phyloP scores from a whole-genome alignment of 768 basidiomycete species.

The Podaxis sp. region DNA sequence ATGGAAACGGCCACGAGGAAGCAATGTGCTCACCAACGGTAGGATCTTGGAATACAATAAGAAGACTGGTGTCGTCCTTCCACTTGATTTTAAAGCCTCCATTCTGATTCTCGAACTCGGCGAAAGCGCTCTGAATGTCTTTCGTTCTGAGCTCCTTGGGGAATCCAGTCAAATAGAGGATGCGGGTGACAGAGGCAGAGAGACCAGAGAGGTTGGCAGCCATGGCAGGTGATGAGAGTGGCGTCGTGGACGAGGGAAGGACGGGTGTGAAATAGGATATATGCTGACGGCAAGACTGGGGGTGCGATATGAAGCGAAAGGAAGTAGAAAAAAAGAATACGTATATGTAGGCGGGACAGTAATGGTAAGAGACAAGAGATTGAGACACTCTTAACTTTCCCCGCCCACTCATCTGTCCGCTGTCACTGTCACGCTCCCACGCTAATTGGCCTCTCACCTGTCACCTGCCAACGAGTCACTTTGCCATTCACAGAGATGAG shows the following conservation, averaged over 20 bases:
- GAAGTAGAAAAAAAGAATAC: constrained; percentile 23
- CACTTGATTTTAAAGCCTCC: constrained; percentile 99
- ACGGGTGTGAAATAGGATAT: constrained; percentile 16
- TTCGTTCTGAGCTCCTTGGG: constrained; percentile 95
- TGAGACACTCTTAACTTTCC: constrained; percentile 3
- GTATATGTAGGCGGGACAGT: constrained; percentile 13
- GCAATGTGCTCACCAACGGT: constrained; percentile 67
- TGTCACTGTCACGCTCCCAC: constrained; percentile 15
- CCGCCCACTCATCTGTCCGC: not conserved
- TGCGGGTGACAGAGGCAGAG: constrained; percentile 94
- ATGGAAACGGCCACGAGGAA: constrained; percentile 11
- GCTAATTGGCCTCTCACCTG: constrained; percentile 1
- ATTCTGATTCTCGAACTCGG: constrained; percentile 79
- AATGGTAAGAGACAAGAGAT: constrained; percentile 15
- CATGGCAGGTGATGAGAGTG: constrained; percentile 39
- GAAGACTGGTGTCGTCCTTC: constrained; percentile 93
- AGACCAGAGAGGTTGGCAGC: constrained; percentile 75
- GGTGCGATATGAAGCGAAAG: constrained; percentile 11
- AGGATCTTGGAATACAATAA: constrained; percentile 94
- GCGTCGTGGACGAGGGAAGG: constrained; percentile 12
- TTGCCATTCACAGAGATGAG: not conserved
- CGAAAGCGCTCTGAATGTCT: constrained; percentile 90
- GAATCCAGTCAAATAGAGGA: constrained; percentile 91
- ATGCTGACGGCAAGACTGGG: constrained; percentile 9
- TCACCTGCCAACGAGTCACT: not conserved